These are phyloP conservation scores for Acacia pycnantha DNA, from an alignment of 331 rosid species.

Conservation along the genomic window DNA sequence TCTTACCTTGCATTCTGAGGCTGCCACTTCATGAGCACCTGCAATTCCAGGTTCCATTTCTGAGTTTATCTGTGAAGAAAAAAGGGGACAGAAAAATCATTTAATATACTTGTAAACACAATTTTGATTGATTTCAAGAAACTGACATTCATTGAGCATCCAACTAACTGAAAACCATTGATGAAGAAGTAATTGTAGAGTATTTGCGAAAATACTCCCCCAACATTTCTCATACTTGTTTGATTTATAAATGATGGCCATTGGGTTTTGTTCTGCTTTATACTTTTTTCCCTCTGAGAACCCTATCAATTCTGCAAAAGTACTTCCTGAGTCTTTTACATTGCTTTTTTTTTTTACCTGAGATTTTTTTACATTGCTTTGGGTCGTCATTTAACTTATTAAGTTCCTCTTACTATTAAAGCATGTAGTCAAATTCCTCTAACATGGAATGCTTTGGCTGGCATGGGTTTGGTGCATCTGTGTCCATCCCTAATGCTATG, in stretches of 20 bases:
- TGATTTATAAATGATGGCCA: slow-evolving; percentile 2
- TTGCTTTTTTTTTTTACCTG: background rate
- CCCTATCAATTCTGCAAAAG: background rate
- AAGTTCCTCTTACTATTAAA: background rate
- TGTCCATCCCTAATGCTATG: background rate
- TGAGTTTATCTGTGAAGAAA: slow-evolving; percentile 22
- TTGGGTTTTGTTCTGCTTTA: background rate
- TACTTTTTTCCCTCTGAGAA: background rate
- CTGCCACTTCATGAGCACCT: slow-evolving; percentile 34
- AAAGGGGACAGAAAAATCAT: slow-evolving; percentile 9
- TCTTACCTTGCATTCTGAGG: slow-evolving; percentile 28
- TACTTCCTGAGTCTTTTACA: background rate
- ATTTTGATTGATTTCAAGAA: slow-evolving; percentile 35
- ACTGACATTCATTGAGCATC: slow-evolving; percentile 28
- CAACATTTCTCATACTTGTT: slow-evolving; percentile 1
- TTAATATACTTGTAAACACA: slow-evolving; percentile 32
- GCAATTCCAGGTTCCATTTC: slow-evolving; percentile 25
- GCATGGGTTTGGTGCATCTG: slow-evolving; percentile 5
- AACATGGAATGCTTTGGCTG: background rate
- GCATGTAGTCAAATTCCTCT: background rate
- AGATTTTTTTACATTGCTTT: background rate
- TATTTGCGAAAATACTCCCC: slow-evolving; percentile 13
- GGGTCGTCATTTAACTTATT: background rate
- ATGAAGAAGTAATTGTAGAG: background rate
- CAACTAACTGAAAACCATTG: slow-evolving; percentile 22